Base-by-base conservation (phyloP, 305 asterid genomes). In the Fraxinus floribunda region DNA sequence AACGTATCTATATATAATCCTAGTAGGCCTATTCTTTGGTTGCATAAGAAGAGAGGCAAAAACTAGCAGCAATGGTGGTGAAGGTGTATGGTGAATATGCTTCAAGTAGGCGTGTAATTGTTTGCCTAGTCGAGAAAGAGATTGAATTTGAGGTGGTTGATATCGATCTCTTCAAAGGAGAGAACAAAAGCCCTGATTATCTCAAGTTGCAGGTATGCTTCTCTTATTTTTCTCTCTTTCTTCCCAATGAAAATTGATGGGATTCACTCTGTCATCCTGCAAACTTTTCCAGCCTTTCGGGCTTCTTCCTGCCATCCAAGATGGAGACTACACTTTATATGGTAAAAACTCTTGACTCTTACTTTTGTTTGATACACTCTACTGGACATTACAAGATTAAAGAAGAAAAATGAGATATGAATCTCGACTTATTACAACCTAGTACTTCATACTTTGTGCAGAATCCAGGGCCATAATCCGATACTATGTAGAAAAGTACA, bases 391-490 rank as follows among this genome's bases (percentile, higher is more conserved):
- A 55, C 24, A 55, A 8, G 46, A 39, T 39, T 39, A 39, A 39
- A 8, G 46, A 39, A 8, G 46, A 39, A 39, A 39, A 39, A 39
- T 39, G 46, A 39, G 46, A 7, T 39, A 41, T 1, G 10, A 44
- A 44, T 44, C 55, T 44, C 5, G 16, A 44, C 4, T n/a, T 57
- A 20, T 57, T 55, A n/a, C 20, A 55, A 55, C 71, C 32, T 20
- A 7, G 5, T 20, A 8, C 6, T 64, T 64, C 5, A 64, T 64
- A 4, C 16, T 29, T 9, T 20, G 36, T 79, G 82, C 90, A 90
- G 91, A 90, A 75, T 90, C 93, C 2, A 83, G 93, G 79, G 93
- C 93, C 11, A 90, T 90, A 36, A 82, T 87, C 7, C 84, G 91
- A 64, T 88, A 90, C 84, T 81, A 85, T 3, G 87, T 86, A 4